Evolutionary conservation across 2,329 filamentous ascomycete genomes (phyloP).

Genomic region (Rhinocladiella similis): DNA sequence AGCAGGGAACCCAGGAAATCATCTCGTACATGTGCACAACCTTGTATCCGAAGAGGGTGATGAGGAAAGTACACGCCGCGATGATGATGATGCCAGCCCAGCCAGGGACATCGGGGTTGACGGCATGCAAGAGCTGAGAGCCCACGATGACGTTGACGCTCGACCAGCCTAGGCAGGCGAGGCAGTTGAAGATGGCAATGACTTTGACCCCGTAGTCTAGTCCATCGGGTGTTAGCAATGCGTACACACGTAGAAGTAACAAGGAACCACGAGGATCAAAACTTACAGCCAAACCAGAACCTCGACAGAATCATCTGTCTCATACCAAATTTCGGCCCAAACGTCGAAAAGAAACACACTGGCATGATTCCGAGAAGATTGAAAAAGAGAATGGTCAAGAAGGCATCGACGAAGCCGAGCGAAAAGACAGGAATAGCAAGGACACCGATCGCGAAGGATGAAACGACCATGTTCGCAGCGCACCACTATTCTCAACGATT

Average conservation of each 20-base stretch:
- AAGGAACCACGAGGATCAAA: neutral
- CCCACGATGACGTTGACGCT: constrained; percentile 78
- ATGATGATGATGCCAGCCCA: constrained; percentile 76
- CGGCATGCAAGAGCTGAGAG: constrained; percentile 72
- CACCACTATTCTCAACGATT: constrained; percentile 58
- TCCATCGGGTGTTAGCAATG: neutral
- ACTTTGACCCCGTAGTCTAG: constrained; percentile 5
- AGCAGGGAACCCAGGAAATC: constrained; percentile 71
- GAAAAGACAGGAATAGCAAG: constrained; percentile 67
- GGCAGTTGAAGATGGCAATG: constrained; percentile 40
- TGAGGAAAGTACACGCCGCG: constrained; percentile 63
- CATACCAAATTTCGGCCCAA: constrained; percentile 72
- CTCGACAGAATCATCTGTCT: constrained; percentile 79
- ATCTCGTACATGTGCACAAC: constrained; percentile 76
- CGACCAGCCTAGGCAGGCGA: constrained; percentile 65
- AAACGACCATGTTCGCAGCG: constrained; percentile 75
- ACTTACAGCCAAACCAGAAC: constrained; percentile 66
- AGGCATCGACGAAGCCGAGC: constrained; percentile 71
- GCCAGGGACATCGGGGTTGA: constrained; percentile 66
- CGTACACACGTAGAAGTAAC: no score
- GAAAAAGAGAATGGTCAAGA: constrained; percentile 72
- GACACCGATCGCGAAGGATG: constrained; percentile 73
- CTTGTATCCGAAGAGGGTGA: constrained; percentile 75
- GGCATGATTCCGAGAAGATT: constrained; percentile 72
- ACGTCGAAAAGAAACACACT: constrained; percentile 75